Conservation (phyloP, 768 basidiomycete genomes). For the Termitomyces sp. region DNA sequence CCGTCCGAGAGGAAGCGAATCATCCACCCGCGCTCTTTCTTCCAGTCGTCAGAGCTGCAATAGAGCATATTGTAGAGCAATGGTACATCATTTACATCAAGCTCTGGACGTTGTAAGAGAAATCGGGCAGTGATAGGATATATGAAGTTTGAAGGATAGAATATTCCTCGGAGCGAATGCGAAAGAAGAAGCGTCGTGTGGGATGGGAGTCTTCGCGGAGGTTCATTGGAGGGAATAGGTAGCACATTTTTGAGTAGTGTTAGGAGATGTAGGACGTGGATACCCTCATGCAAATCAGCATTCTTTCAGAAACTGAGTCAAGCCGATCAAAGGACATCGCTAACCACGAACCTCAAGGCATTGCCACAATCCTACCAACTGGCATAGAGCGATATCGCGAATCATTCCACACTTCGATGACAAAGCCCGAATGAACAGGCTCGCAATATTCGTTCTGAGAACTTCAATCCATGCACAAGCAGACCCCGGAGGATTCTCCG, state of each 20-base stretch:
- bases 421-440: slow-evolving; percentile 66
- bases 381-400: slow-evolving; percentile 54
- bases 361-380: slow-evolving; percentile 56
- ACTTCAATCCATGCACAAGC: slow-evolving; percentile 82
- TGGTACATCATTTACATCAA: slow-evolving; percentile 82
- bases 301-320: slow-evolving; percentile 21
- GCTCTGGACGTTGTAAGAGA: slow-evolving; percentile 79
- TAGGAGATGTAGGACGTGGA: slow-evolving; percentile 69
- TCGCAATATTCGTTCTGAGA: slow-evolving; percentile 73
- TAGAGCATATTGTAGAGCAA: slow-evolving; percentile 89
- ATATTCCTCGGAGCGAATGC: slow-evolving; percentile 76
- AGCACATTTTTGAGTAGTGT: slow-evolving; percentile 56
- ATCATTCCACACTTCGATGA: slow-evolving; percentile 59
- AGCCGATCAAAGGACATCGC: not conserved
- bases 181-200: slow-evolving; percentile 77
- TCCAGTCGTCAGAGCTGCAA: slow-evolving; percentile 74
- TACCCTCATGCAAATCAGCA: slow-evolving; percentile 72
- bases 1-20: slow-evolving; percentile 78
- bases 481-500: slow-evolving; percentile 48
- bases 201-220: slow-evolving; percentile 59
- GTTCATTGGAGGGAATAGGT: slow-evolving; percentile 31
- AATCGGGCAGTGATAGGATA: slow-evolving; percentile 86
- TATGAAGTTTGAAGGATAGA: slow-evolving; percentile 83
- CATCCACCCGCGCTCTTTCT: slow-evolving; percentile 88
- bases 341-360: slow-evolving; percentile 50